Evolutionary conservation across 2,329 filamentous ascomycete species (phyloP).

Genomic region (Colletotrichum scovillei): DNA sequence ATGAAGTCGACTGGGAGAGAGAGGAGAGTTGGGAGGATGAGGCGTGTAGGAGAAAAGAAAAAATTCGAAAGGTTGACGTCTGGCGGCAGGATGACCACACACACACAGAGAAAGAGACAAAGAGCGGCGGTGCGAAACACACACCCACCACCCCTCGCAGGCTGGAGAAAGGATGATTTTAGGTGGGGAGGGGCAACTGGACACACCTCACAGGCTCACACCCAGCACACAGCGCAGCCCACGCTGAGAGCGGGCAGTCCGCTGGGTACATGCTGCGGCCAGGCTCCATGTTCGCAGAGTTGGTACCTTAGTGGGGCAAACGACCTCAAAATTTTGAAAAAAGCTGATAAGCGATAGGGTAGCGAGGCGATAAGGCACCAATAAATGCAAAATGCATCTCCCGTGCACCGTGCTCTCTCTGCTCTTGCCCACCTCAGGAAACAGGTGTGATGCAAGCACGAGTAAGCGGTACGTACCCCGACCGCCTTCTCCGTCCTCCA

Average conservation of each 20-base stretch:
- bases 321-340: slow-evolving; percentile 31
- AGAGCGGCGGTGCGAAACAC: slow-evolving; percentile 34
- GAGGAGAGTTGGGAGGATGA: not conserved
- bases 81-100: slow-evolving; percentile 15
- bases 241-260: not conserved
- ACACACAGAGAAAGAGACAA: slow-evolving; percentile 15
- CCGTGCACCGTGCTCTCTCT: too few relatives aligned
- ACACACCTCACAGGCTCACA: not conserved
- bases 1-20: slow-evolving; percentile 28
- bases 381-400: not conserved
- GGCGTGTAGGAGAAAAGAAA: slow-evolving; percentile 27
- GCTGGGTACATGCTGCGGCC: not conserved
- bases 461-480: slow-evolving; percentile 14
- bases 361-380: slow-evolving; percentile 34
- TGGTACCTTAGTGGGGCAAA: slow-evolving; percentile 14
- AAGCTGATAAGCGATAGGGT: slow-evolving; percentile 34
- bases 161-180: slow-evolving; percentile 14
- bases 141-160: not conserved
- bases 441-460: not conserved
- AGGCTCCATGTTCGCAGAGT: not conserved
- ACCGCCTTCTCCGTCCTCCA: not conserved
- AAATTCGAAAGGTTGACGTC: slow-evolving; percentile 22
- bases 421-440: too few relatives aligned
- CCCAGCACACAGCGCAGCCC: slow-evolving; percentile 1
- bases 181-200: slow-evolving; percentile 28